Evolutionary conservation across 2,329 filamentous ascomycete genomes (phyloP).

Genomic region (Nigrospora oryzae): DNA sequence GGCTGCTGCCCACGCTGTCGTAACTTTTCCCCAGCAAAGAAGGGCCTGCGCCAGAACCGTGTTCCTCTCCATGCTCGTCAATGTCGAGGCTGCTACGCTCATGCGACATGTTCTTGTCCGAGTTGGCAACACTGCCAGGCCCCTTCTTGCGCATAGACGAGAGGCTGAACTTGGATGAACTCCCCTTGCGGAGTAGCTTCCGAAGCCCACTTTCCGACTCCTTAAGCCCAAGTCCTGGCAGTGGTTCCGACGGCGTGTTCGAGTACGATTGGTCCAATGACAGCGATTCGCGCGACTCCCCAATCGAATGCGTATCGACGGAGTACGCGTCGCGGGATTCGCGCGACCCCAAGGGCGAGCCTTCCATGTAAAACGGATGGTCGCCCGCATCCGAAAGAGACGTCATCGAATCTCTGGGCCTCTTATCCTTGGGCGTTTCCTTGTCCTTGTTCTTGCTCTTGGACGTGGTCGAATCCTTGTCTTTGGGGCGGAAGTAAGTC

Average conservation of each 20-base stretch:
- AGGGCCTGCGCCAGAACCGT: slow-evolving; percentile 3
- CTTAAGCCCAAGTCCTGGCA: slow-evolving; percentile 30
- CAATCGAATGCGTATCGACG: slow-evolving; percentile 49
- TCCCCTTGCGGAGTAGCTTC: slow-evolving; percentile 57
- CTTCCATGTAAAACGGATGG: slow-evolving; percentile 25
- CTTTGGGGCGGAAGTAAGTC: slow-evolving; percentile 47
- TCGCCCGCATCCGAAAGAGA: slow-evolving; percentile 28
- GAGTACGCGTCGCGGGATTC: slow-evolving; percentile 49
- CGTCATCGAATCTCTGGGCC: slow-evolving; percentile 25
- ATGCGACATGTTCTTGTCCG: slow-evolving; percentile 45
- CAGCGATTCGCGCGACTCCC: slow-evolving; percentile 53
- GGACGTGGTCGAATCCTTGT: slow-evolving; percentile 17
- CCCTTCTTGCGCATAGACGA: slow-evolving; percentile 50
- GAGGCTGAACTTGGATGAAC: slow-evolving; percentile 57
- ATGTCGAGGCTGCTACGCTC: slow-evolving; percentile 54
- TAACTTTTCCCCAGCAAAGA: slow-evolving; percentile 37
- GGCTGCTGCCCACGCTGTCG: slow-evolving; percentile 49
- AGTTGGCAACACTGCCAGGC: slow-evolving; percentile 46
- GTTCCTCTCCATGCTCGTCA: slow-evolving; percentile 41
- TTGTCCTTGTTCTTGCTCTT: slow-evolving; percentile 30
- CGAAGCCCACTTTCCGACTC: slow-evolving; percentile 49
- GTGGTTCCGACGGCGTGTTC: slow-evolving; percentile 48
- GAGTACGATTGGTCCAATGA: slow-evolving; percentile 46
- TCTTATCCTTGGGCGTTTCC: slow-evolving; percentile 30
- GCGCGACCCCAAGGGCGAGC: slow-evolving; percentile 43